Evolutionary conservation across 1,139 yeast species (phyloP).

Genomic region (Lodderomyces orthopsilosis): DNA sequence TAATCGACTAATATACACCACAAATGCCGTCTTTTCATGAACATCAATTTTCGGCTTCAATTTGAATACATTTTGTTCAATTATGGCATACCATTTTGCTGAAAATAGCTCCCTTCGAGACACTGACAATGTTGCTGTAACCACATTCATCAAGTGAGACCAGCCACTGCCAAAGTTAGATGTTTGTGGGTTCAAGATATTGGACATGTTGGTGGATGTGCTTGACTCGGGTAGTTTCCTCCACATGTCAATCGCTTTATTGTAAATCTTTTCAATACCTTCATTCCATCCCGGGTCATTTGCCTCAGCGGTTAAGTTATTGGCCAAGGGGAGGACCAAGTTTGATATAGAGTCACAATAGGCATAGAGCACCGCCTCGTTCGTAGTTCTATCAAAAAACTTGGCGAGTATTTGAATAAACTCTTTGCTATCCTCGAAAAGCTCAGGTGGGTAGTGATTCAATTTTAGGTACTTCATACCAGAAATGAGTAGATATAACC

Average conservation of each 20-base stretch:
- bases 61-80: constrained; percentile 49
- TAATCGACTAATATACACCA: constrained; percentile 68
- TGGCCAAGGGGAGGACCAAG: constrained; percentile 78
- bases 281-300: constrained; percentile 95
- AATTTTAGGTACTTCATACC: constrained; percentile 87
- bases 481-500: constrained; percentile 70
- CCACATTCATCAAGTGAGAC: constrained; percentile 68
- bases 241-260: constrained; percentile 46
- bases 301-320: constrained; percentile 85
- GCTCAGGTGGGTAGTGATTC: constrained; percentile 81
- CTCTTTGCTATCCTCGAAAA: constrained; percentile 89
- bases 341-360: constrained; percentile 82
- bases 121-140: constrained; percentile 75
- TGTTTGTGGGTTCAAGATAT: constrained; percentile 3
- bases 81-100: constrained; percentile 66
- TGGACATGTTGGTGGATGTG: constrained; percentile 3
- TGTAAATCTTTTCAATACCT: constrained; percentile 63
- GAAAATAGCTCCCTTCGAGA: constrained; percentile 77
- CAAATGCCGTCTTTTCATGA: constrained; percentile 61
- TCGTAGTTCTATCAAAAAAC: constrained; percentile 67
- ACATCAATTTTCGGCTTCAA: constrained; percentile 39
- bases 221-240: constrained; percentile 13
- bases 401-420: constrained; percentile 82
- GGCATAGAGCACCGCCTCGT: constrained; percentile 64
- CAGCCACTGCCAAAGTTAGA: constrained; percentile 46